Percentiles rank a stretch among this genome's conserved stretches.
Evolutionary conservation across 805 yeast genomes (phyloP).

Genomic region (Lipomyces chichibuensis): DNA sequence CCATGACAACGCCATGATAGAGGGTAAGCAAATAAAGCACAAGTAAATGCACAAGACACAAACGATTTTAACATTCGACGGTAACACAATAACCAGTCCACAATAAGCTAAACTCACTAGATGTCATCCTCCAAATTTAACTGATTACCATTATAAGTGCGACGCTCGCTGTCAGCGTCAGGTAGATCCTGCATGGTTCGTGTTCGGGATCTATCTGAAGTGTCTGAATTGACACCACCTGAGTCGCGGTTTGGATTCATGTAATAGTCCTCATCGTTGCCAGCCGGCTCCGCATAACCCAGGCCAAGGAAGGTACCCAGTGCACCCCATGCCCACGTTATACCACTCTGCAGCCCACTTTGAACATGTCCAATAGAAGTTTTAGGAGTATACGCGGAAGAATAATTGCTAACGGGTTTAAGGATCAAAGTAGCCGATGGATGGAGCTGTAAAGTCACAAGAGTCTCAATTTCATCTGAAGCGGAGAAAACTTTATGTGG

Average conservation of each 20-base stretch:
- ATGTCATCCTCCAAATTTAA: conserved; percentile 57
- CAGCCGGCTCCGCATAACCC: conserved; percentile 24
- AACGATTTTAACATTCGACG: background rate
- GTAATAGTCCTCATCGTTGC: conserved; percentile 4
- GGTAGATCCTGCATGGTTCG: conserved; percentile 35
- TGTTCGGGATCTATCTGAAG: conserved; percentile 14
- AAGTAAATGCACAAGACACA: background rate
- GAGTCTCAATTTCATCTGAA: conserved; percentile 60
- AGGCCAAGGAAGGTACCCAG: conserved; percentile 40
- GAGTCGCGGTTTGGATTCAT: conserved; percentile 11
- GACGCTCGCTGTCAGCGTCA: conserved; percentile 46
- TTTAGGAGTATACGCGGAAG: conserved; percentile 41
- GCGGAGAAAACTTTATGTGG: conserved; percentile 67
- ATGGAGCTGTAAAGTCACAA: conserved; percentile 59
- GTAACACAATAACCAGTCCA: background rate
- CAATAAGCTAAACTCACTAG: background rate
- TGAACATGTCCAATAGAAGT: conserved; percentile 29
- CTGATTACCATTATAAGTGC: conserved; percentile 62
- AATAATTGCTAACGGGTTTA: conserved; percentile 55
- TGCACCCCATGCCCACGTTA: conserved; percentile 36
- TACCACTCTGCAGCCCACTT: conserved; percentile 31
- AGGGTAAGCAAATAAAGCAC: background rate
- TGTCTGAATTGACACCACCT: background rate
- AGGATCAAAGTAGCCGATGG: conserved; percentile 77
- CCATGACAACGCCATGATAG: background rate